A percentile compares a stretch with the other conserved stretches of the same genome.
Evolutionary conservation across 495 filamentous ascomycete species (phyloP).

Genomic region (Mycothermus thermophilus): DNA sequence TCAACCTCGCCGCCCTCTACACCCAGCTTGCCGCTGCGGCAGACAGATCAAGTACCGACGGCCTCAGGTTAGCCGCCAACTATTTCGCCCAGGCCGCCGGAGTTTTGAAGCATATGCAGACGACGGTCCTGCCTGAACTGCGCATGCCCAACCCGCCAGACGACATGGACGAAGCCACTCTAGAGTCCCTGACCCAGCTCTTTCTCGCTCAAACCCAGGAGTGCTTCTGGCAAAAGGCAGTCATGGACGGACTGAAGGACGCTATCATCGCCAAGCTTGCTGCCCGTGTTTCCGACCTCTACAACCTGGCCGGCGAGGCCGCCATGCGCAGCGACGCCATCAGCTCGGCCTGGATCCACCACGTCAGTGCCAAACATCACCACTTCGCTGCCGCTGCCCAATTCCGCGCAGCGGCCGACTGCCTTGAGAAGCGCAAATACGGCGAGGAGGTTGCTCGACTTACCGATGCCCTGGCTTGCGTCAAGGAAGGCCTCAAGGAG

Average conservation of each 20-base stretch:
- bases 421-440: constrained; percentile 84
- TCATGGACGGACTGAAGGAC: constrained; percentile 87
- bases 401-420: constrained; percentile 85
- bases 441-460: constrained; percentile 90
- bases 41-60: constrained; percentile 66
- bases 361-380: constrained; percentile 93
- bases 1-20: constrained; percentile 85
- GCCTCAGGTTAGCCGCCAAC: constrained; percentile 78
- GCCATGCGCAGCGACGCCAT: constrained; percentile 80
- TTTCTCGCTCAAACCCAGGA: constrained; percentile 88
- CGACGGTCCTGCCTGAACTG: constrained; percentile 67
- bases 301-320: constrained; percentile 68
- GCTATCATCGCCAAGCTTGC: constrained; percentile 81
- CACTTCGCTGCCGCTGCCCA: constrained; percentile 96
- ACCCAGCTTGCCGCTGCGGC: constrained; percentile 75
- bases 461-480: constrained; percentile 65
- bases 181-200: constrained; percentile 72
- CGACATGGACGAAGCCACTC: constrained; percentile 83
- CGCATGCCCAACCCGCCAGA: constrained; percentile 68
- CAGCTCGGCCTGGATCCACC: constrained; percentile 93
- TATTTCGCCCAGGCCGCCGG: constrained; percentile 86
- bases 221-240: constrained; percentile 96
- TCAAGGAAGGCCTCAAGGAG: constrained; percentile 79
- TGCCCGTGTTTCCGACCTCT: constrained; percentile 84
- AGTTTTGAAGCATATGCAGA: constrained; percentile 66